These are phyloP conservation scores for Coemansia sp. DNA, from an alignment of 192 early-diverging fungal genomes.

Conservation along the genomic window DNA sequence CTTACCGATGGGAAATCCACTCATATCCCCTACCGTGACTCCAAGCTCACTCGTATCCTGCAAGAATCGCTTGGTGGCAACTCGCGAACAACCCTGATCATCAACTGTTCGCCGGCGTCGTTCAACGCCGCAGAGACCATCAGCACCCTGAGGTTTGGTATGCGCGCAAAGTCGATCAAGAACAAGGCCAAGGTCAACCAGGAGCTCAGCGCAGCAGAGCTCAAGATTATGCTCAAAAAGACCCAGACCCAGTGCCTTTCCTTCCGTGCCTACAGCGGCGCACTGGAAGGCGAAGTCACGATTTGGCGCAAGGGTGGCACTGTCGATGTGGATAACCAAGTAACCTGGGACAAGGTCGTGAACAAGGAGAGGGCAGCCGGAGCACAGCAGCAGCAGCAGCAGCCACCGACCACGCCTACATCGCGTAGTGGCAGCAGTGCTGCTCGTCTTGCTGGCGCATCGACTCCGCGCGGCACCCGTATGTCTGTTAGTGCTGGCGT, in stretches of 20 bases:
- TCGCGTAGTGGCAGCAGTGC: conserved; percentile 26
- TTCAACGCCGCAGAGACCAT: conserved; percentile 97
- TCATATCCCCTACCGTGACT: conserved; percentile 98
- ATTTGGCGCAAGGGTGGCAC: conserved; percentile 84
- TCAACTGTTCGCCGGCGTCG: conserved; percentile 97
- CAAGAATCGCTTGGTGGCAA: conserved; percentile 99
- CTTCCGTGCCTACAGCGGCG: conserved; percentile 80
- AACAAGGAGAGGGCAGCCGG: conserved; percentile 26
- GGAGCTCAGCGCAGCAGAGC: conserved; percentile 90
- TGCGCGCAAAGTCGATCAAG: conserved; percentile 99
- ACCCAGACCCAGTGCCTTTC: conserved; percentile 77
- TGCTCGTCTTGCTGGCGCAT: conserved; percentile 17
- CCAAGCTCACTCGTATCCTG: conserved; percentile 97
- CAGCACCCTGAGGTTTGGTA: conserved; percentile 93
- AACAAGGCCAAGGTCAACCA: conserved; percentile 99
- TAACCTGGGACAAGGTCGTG: conserved; percentile 43
- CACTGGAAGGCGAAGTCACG: conserved; percentile 85
- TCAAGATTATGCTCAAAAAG: conserved; percentile 92
- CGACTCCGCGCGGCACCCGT: conserved; percentile 37
- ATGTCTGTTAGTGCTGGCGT: conserved; percentile 47
- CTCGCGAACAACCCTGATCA: conserved; percentile 97
- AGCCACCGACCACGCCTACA: conserved; percentile 26
- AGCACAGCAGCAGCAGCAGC: conserved; percentile 16
- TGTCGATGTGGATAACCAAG: conserved; percentile 63
- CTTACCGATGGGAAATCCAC: conserved; percentile 98